A percentile compares a stretch with the other conserved stretches of the same genome.
Conservation (phyloP, 345 rosid species). For the Acer saccharum region DNA sequence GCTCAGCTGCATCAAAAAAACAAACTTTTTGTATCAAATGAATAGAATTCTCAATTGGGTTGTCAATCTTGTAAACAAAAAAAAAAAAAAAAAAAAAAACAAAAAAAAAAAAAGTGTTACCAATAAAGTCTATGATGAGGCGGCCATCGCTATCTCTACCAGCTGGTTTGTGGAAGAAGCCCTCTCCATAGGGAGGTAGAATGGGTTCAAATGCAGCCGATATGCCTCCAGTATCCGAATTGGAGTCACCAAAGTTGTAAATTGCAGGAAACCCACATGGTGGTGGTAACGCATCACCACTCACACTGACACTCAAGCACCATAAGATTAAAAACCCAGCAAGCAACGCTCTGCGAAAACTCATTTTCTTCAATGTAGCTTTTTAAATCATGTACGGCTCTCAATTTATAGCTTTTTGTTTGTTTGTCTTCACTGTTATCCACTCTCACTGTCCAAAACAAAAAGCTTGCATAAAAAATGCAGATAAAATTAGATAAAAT, state of each 20-base stretch:
- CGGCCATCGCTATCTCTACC: constrained; percentile 81
- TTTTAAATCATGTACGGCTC: background rate
- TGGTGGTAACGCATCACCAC: constrained; percentile 23
- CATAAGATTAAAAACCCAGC: constrained; percentile 37
- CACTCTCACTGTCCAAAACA: background rate
- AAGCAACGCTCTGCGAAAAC: constrained; percentile 23
- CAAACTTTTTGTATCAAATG: background rate
- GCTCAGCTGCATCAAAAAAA: constrained; percentile 64
- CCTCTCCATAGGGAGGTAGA: constrained; percentile 53
- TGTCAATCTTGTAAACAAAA: background rate
- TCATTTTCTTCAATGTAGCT: constrained; percentile 20
- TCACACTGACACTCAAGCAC: constrained; percentile 24
- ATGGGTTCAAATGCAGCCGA: constrained; percentile 79
- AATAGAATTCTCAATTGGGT: background rate
- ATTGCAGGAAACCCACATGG: constrained; percentile 67
- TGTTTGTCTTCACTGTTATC: background rate
- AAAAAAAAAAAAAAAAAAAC: too few relatives aligned
- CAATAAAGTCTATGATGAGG: constrained; percentile 81
- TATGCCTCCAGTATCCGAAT: constrained; percentile 83
- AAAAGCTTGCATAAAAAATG: too few relatives aligned
- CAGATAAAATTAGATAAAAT: too few relatives aligned
- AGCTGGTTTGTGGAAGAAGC: constrained; percentile 65
- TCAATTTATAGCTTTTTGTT: too few relatives aligned
- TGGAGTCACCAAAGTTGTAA: constrained; percentile 90
- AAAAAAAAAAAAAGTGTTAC: constrained; percentile 26